Evolutionary conservation across 768 basidiomycete genomes (phyloP).

Genomic region (Trametes coccinea): DNA sequence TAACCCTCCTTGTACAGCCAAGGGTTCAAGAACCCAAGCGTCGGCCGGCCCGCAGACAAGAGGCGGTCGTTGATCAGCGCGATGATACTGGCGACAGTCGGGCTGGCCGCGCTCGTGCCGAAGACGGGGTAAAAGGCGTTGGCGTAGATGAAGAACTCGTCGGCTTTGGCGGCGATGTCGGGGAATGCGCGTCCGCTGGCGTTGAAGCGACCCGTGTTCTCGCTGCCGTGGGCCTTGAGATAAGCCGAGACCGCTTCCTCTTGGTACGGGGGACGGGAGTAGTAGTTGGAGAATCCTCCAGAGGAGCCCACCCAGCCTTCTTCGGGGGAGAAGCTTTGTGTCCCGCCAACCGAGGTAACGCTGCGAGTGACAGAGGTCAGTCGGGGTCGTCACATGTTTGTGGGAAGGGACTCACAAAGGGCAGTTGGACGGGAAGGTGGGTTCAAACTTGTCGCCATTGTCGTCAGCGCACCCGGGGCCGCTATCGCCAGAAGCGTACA

Average conservation of each 20-base stretch:
- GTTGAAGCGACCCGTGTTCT: constrained; percentile 32
- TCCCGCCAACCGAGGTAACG: constrained; percentile 39
- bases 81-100: constrained; percentile 62
- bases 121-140: constrained; percentile 29
- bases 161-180: constrained; percentile 44
- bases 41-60: constrained; percentile 25
- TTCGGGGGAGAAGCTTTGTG: constrained; percentile 35
- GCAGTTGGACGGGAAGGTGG: constrained; percentile 38
- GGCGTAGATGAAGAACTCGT: constrained; percentile 25
- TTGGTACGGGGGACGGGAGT: constrained; percentile 39
- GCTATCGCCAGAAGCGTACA: constrained; percentile 41
- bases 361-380: constrained; percentile 11
- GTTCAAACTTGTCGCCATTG: constrained; percentile 31
- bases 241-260: constrained; percentile 37
- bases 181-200: constrained; percentile 45
- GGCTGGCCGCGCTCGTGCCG: constrained; percentile 66
- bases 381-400: neutral
- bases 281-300: constrained; percentile 40
- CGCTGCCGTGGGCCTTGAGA: constrained; percentile 33
- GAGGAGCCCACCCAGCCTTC: constrained; percentile 32
- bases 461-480: constrained; percentile 32
- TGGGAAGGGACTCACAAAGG: constrained; percentile 29
- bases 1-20: constrained; percentile 30
- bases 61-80: constrained; percentile 49
- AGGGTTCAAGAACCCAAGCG: constrained; percentile 41